phyloP scores from a whole-genome alignment of 768 basidiomycete species.

The Auriscalpium orientale region DNA sequence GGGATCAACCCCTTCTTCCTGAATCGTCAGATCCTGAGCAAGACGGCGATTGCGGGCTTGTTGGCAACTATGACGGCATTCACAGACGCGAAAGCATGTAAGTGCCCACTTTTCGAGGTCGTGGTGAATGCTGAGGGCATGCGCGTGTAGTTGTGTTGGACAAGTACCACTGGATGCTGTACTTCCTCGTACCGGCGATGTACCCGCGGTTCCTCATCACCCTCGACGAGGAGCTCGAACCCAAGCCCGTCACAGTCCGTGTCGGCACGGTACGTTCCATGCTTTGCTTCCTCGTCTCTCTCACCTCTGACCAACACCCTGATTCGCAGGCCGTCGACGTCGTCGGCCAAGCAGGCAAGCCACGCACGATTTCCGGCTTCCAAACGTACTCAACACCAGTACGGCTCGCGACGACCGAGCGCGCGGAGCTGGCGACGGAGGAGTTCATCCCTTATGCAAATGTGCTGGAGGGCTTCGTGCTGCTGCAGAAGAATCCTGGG shows the following conservation, averaged over 20 bases:
- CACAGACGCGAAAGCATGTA: constrained; percentile 89
- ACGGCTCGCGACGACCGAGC: constrained; percentile 86
- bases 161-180: constrained; percentile 98
- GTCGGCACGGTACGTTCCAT: constrained; percentile 69
- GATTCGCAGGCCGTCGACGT: constrained; percentile 80
- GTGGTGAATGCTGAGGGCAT: not conserved
- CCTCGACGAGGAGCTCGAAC: constrained; percentile 85
- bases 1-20: constrained; percentile 95
- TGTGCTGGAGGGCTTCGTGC: constrained; percentile 89
- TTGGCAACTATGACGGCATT: constrained; percentile 86
- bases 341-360: constrained; percentile 96
- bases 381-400: constrained; percentile 98
- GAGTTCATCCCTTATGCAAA: constrained; percentile 89
- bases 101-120: constrained; percentile 27
- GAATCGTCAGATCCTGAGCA: constrained; percentile 85
- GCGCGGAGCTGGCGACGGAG: constrained; percentile 94
- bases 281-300: not conserved
- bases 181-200: constrained; percentile 94
- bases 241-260: constrained; percentile 83
- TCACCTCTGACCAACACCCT: constrained; percentile 1
- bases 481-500: constrained; percentile 87
- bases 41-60: constrained; percentile 83
- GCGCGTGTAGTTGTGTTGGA: constrained; percentile 71
- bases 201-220: constrained; percentile 98
- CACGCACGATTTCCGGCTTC: constrained; percentile 94